Percentiles rank a stretch among this genome's conserved stretches.
These are phyloP conservation scores for Calophaca sinica DNA, from an alignment of 306 rosid genomes.

Conservation along the genomic window DNA sequence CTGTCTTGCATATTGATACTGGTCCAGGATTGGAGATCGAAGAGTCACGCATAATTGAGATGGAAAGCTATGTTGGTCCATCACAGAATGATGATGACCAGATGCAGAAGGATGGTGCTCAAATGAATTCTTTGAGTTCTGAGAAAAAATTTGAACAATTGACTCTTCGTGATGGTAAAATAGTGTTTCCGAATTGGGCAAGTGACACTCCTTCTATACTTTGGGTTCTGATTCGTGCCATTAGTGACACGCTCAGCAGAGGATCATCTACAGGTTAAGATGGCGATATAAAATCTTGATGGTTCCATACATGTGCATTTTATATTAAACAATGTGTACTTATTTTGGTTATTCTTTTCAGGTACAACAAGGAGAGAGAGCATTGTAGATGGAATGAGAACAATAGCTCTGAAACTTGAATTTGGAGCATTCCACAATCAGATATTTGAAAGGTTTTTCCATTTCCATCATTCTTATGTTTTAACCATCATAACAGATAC, in stretches of 20 bases:
- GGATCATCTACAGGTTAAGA: conserved; percentile 93
- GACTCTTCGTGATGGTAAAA: conserved; percentile 68
- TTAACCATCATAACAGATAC: conserved; percentile 29
- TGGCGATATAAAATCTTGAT: conserved; percentile 45
- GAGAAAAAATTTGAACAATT: conserved; percentile 65
- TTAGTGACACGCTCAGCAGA: conserved; percentile 74
- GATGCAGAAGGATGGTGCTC: conserved; percentile 53
- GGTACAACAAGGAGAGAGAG: conserved; percentile 80
- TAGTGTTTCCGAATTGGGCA: conserved; percentile 98
- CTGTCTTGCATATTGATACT: conserved; percentile 89
- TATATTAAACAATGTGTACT: conserved; percentile 32
- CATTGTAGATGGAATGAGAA: conserved; percentile 98
- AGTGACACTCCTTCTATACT: conserved; percentile 77
- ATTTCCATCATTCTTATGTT: conserved; percentile 44
- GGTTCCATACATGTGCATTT: conserved; percentile 15
- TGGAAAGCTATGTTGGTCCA: conserved; percentile 66
- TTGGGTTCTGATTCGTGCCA: conserved; percentile 86
- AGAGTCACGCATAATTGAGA: conserved; percentile 74
- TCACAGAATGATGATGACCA: conserved; percentile 52
- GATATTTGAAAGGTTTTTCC: conserved; percentile 79
- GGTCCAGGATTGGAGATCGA: conserved; percentile 94
- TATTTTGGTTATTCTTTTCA: conserved; percentile 57
- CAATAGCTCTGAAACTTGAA: conserved; percentile 91
- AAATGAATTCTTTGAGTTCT: conserved; percentile 49
- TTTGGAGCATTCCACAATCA: conserved; percentile 93